These are phyloP conservation scores for Trypanosoma boissoni DNA, from an alignment of 208 protist genomes.

Conservation along the genomic window DNA sequence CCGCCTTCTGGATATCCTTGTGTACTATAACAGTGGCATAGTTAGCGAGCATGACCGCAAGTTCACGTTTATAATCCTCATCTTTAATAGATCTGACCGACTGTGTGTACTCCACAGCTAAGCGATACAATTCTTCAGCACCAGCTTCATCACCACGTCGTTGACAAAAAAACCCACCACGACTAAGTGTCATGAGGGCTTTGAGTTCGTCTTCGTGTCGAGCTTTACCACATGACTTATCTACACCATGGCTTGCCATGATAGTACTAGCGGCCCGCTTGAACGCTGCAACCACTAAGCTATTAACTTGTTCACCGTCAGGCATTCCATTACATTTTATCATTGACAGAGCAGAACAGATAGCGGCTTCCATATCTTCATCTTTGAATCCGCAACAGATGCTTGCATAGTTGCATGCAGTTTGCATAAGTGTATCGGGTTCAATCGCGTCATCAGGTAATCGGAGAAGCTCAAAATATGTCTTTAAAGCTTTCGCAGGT, in stretches of 20 bases:
- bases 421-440: constrained; percentile 35
- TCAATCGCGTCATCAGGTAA: constrained; percentile 53
- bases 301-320: not conserved
- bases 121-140: constrained; percentile 67
- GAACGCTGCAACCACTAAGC: constrained; percentile 17
- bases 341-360: constrained; percentile 3
- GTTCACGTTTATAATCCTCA: constrained; percentile 48
- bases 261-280: constrained; percentile 24
- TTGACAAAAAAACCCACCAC: constrained; percentile 81
- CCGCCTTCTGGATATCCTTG: constrained; percentile 28
- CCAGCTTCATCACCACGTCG: constrained; percentile 53
- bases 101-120: constrained; percentile 46
- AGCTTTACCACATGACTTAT: constrained; percentile 7
- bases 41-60: constrained; percentile 72
- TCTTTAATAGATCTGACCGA: constrained; percentile 14
- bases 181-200: constrained; percentile 70
- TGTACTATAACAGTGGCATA: constrained; percentile 58
- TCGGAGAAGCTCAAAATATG: constrained; percentile 66
- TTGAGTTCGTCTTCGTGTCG: constrained; percentile 33
- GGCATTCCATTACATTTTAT: not conserved
- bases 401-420: constrained; percentile 53
- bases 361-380: constrained; percentile 18
- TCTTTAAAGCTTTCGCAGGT: constrained; percentile 39
- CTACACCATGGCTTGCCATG: constrained; percentile 20
- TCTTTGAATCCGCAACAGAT: constrained; percentile 42